Percentiles rank a stretch among this genome's conserved stretches.
These are phyloP conservation scores for Populus nigra DNA, from an alignment of 345 rosid genomes.

Conservation along the genomic window DNA sequence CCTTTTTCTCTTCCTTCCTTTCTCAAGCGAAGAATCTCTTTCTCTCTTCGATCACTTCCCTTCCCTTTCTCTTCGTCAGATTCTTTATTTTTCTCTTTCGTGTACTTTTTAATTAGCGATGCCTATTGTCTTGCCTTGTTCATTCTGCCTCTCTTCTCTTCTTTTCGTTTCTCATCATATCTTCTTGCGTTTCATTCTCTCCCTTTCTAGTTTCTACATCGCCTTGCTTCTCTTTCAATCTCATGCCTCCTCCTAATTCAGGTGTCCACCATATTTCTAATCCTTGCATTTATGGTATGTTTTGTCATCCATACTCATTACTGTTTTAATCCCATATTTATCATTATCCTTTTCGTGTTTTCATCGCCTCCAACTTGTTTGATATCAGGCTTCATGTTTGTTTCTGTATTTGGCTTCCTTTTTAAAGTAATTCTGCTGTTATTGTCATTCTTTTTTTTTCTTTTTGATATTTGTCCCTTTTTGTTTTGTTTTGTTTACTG, in stretches of 20 bases:
- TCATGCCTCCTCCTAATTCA: slow-evolving; percentile 60
- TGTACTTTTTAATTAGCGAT: slow-evolving; percentile 28
- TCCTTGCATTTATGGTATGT: slow-evolving; percentile 75
- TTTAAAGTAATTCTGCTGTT: too few species aligned
- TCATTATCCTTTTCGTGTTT: background rate
- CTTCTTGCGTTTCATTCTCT: slow-evolving; percentile 11
- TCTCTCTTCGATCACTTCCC: slow-evolving; percentile 27
- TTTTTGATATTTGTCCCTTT: background rate
- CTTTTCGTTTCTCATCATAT: slow-evolving; percentile 36
- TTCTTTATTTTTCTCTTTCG: slow-evolving; percentile 30
- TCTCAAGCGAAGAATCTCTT: slow-evolving; percentile 82
- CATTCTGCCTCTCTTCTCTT: slow-evolving; percentile 17
- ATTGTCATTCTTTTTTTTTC: too few species aligned
- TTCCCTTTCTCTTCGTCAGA: slow-evolving; percentile 40
- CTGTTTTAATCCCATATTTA: background rate
- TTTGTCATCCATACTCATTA: background rate
- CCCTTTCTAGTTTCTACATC: slow-evolving; percentile 1
- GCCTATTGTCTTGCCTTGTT: slow-evolving; percentile 28
- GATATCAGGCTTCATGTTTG: background rate
- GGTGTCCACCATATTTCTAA: slow-evolving; percentile 62
- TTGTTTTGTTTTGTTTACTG: background rate
- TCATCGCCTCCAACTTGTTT: background rate
- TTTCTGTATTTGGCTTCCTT: too few species aligned
- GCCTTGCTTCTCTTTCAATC: background rate
- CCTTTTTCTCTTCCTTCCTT: slow-evolving; percentile 41